A percentile compares a stretch with the other conserved stretches of the same genome.
phyloP scores from a whole-genome alignment of 140 eudicot genomes.

The Senecio squalidus region DNA sequence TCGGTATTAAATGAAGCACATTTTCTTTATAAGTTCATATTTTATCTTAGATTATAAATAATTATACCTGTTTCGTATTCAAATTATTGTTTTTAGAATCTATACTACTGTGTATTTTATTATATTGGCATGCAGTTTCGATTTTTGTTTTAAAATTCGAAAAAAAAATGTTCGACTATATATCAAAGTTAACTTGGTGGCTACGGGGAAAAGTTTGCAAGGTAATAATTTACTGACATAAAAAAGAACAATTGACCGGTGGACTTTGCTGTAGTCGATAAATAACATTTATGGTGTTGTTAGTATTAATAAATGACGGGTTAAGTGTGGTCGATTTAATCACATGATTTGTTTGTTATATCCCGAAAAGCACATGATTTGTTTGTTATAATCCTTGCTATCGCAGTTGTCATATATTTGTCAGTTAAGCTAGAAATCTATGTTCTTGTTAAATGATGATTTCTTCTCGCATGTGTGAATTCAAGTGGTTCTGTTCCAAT shows the following conservation, averaged over 20 bases:
- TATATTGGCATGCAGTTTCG: slow-evolving; percentile 26
- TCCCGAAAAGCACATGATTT: too few relatives aligned
- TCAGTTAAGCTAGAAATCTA: slow-evolving; percentile 6
- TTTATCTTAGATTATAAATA: background rate
- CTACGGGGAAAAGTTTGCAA: slow-evolving; percentile 54
- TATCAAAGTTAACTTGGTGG: slow-evolving; percentile 47
- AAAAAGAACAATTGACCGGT: background rate
- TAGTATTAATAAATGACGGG: background rate
- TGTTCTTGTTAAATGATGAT: background rate
- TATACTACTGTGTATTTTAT: slow-evolving; percentile 9
- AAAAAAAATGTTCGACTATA: slow-evolving; percentile 50
- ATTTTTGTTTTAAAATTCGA: slow-evolving; percentile 24
- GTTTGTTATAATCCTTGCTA: slow-evolving; percentile 3
- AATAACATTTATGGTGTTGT: background rate
- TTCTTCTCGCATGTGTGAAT: too few relatives aligned
- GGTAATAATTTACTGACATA: slow-evolving; percentile 23
- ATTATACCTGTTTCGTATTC: background rate
- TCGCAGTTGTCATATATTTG: background rate
- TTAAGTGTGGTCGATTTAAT: background rate
- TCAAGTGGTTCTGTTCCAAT: background rate
- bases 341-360: too few relatives aligned
- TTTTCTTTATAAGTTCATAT: background rate
- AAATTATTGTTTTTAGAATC: too few relatives aligned
- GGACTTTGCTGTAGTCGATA: background rate
- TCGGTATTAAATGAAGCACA: background rate